Percentiles rank a stretch among this genome's conserved stretches.
phyloP scores from a whole-genome alignment of 1,139 yeast genomes.

The Groenewaldozyma auringiensis region DNA sequence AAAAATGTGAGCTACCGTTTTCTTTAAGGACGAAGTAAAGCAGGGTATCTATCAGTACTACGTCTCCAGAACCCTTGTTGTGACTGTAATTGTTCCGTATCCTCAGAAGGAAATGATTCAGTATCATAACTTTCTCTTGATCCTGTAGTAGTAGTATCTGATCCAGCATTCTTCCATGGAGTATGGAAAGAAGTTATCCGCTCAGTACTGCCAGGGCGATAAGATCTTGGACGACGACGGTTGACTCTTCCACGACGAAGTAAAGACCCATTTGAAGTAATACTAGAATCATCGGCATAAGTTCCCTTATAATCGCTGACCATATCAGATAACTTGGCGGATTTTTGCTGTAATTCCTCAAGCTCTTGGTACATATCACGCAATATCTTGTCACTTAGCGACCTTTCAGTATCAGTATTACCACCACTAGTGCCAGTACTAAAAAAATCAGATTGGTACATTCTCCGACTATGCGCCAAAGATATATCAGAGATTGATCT shows the following conservation, averaged over 20 bases:
- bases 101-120: background rate
- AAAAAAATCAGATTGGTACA: background rate
- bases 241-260: constrained; percentile 16
- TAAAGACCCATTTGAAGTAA: constrained; percentile 2
- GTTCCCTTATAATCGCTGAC: constrained; percentile 11
- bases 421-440: background rate
- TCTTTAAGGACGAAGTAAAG: no score
- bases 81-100: background rate
- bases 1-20: no score
- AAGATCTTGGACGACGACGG: constrained; percentile 15
- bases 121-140: background rate
- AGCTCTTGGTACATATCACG: constrained; percentile 26
- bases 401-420: constrained; percentile 12
- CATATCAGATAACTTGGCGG: constrained; percentile 19
- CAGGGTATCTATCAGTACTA: background rate
- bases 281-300: constrained; percentile 4
- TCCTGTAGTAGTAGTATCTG: background rate
- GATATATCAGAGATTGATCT: background rate
- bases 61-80: background rate
- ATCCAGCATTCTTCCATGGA: constrained; percentile 4
- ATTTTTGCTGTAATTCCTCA: constrained; percentile 23
- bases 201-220: constrained; percentile 4
- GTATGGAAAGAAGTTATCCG: background rate
- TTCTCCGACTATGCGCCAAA: background rate
- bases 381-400: constrained; percentile 21